Evolutionary conservation across 805 yeast species (phyloP), one percentile per base, ranked within the genome.

Genomic region (Metschnikowia santaceciliae): DNA sequence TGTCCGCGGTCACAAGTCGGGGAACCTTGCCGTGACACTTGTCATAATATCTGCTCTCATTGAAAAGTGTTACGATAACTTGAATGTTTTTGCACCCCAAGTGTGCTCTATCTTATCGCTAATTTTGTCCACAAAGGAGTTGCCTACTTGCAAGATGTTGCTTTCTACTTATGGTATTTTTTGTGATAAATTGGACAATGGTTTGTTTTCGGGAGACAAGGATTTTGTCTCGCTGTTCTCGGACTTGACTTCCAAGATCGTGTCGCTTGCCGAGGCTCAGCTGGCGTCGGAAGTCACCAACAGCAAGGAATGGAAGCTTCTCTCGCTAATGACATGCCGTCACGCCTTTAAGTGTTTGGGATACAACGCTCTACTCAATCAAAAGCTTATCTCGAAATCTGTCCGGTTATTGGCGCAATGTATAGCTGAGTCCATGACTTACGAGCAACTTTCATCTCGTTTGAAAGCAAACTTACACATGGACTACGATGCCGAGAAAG

Each of bases 21-120:
- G 97, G 2, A 91, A 92, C 62, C 77, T 90, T 20, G 84, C 82
- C 54, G 98, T 92, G 14, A 86, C 97, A 0, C 71, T 90, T 54
- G 84, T 77, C 46, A 84, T 92, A 17, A 66, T 89, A 50, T 66
- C 78, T 46, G 85, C 86, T 36, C 76, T 94, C 57, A 84, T 90
- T 35, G 82, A 76, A 42, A 80, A 82, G 62, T 90, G 97, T 65
- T 75, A 81, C 37, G 96, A 88, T 53, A 92, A 94, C 65, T 72
- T 94, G 64, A 90, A 88, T 55, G 85, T 90, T 32, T 84, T 90
- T 70, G 91, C 96, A 1, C 75, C 72, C 22, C 80, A 84, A 59
- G 83, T 87, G 15, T 76, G 88, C 45, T 70, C 74, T 19, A 83
- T 91, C 23, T 72, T 91, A 62, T 65, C 64, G 23, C 63, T 73